A percentile compares a stretch with the other conserved stretches of the same genome.
phyloP scores from a whole-genome alignment of 1,139 yeast species.

The Lodderomyces elongisporus region DNA sequence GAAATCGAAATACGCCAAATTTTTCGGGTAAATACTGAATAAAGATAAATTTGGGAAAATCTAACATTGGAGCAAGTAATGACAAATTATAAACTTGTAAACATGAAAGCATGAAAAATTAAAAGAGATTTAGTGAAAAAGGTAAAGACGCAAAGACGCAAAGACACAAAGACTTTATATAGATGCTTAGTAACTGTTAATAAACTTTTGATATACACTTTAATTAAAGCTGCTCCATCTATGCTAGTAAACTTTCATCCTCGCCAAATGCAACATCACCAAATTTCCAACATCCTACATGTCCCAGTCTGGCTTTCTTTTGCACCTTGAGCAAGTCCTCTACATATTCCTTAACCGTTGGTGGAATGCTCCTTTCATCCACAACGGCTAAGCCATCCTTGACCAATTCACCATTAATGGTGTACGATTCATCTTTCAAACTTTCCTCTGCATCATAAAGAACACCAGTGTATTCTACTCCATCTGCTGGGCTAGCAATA shows the following conservation, averaged over 20 bases:
- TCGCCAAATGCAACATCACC: constrained; percentile 73
- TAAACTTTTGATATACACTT: neutral
- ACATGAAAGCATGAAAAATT: no score
- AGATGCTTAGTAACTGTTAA: no score
- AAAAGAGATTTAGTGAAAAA: no score
- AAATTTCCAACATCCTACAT: constrained; percentile 74
- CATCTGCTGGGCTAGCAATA: constrained; percentile 38
- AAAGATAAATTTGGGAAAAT: no score
- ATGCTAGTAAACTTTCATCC: constrained; percentile 31
- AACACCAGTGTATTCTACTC: constrained; percentile 45
- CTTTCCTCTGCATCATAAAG: constrained; percentile 62
- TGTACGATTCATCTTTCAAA: constrained; percentile 49
- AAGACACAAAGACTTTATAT: no score
- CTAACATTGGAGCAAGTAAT: no score
- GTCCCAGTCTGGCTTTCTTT: constrained; percentile 45
- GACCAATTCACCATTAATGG: constrained; percentile 61
- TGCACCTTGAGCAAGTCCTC: constrained; percentile 40
- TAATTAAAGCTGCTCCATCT: no score
- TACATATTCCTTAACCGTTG: constrained; percentile 32
- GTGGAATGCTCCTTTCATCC: constrained; percentile 32
- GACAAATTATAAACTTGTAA: no score
- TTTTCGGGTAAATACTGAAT: constrained; percentile 40
- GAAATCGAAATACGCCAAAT: constrained; percentile 52
- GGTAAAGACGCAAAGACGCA: no score
- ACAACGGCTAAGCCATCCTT: constrained; percentile 65